Conservation (phyloP, 1,284 basidiomycete genomes). For the Dichomitus squalens region DNA sequence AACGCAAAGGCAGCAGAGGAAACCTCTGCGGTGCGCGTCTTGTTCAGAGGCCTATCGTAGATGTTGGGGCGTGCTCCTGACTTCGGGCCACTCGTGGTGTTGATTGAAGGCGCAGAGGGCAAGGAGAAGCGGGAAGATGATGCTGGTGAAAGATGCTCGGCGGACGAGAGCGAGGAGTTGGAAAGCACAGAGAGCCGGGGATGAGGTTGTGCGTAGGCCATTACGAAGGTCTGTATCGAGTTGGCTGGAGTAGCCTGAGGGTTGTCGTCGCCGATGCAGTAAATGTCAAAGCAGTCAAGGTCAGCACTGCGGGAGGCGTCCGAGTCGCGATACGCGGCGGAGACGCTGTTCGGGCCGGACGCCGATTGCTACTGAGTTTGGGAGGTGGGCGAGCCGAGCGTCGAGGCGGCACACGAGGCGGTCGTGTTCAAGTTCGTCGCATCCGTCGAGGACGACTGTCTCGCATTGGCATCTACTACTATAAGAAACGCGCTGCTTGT, state of each 20-base stretch:
- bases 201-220: constrained; percentile 52
- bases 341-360: not conserved
- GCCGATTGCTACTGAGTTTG: not conserved
- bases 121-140: constrained; percentile 69
- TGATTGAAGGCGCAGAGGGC: constrained; percentile 55
- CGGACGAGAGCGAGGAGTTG: constrained; percentile 62
- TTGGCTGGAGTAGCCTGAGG: too few relatives aligned
- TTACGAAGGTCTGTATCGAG: too few relatives aligned
- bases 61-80: constrained; percentile 63
- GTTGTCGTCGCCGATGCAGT: not conserved
- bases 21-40: constrained; percentile 80
- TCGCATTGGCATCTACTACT: too few relatives aligned
- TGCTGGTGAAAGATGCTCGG: constrained; percentile 65
- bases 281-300: not conserved
- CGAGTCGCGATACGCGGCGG: not conserved
- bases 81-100: constrained; percentile 43
- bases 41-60: constrained; percentile 85
- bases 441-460: not conserved
- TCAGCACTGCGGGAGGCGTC: too few relatives aligned
- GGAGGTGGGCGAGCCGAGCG: not conserved
- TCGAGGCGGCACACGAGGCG: not conserved
- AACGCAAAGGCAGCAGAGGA: constrained; percentile 84
- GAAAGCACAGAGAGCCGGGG: constrained; percentile 73
- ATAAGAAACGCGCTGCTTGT: too few relatives aligned
- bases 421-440: not conserved